Percentiles rank a stretch among this genome's conserved stretches.
Conservation (phyloP, 2,329 filamentous ascomycete species). For the Mycosphaerelloides madeirae region DNA sequence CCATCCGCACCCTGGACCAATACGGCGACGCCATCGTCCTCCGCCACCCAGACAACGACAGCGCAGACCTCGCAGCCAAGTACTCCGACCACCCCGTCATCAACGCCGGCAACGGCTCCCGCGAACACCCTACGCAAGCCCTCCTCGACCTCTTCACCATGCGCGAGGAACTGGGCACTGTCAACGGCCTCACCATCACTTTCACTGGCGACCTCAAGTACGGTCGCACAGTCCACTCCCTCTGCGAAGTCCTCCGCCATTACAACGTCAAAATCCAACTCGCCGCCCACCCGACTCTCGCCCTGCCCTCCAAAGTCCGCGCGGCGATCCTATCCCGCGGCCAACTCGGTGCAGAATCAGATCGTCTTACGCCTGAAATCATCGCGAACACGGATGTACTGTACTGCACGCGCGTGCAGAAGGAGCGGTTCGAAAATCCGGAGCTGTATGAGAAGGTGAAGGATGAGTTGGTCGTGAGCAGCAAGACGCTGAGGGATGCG, state of each 20-base stretch:
- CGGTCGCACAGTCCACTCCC: slow-evolving; percentile 89
- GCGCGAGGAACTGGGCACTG: slow-evolving; percentile 91
- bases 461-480: slow-evolving; percentile 84
- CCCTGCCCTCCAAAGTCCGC: slow-evolving; percentile 70
- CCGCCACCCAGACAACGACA: slow-evolving; percentile 79
- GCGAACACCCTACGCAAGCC: slow-evolving; percentile 95
- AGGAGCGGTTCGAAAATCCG: slow-evolving; percentile 83
- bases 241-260: slow-evolving; percentile 88
- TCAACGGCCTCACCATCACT: slow-evolving; percentile 91
- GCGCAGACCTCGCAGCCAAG: slow-evolving; percentile 76
- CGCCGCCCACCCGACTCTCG: slow-evolving; percentile 73
- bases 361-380: slow-evolving; percentile 79
- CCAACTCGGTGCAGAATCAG: slow-evolving; percentile 71
- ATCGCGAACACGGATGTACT: slow-evolving; percentile 82
- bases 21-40: slow-evolving; percentile 96
- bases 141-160: slow-evolving; percentile 98
- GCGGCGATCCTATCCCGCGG: slow-evolving; percentile 67
- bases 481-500: slow-evolving; percentile 80
- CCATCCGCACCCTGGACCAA: slow-evolving; percentile 85
- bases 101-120: slow-evolving; percentile 93
- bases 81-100: slow-evolving; percentile 89
- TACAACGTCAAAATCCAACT: slow-evolving; percentile 94
- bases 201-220: slow-evolving; percentile 92
- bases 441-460: slow-evolving; percentile 82
- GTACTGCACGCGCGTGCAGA: slow-evolving; percentile 95